Conservation (phyloP, 176 grass and related monocot species). For the Luzula sylvatica region DNA sequence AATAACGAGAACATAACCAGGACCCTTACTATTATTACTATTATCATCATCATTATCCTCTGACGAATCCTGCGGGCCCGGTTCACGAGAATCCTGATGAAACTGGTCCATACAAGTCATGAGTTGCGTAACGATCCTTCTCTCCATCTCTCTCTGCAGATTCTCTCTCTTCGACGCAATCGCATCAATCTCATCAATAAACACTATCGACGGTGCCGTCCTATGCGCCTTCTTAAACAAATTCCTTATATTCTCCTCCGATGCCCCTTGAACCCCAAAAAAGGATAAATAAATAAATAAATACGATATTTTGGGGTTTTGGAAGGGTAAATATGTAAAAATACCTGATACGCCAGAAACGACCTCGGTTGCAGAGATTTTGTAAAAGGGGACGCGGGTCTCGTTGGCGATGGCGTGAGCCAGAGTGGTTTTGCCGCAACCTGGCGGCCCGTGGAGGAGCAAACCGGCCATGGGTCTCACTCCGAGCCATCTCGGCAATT, state of each 20-base stretch:
- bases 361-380: constrained; percentile 75
- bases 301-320: too few species aligned
- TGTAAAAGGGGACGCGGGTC: constrained; percentile 79
- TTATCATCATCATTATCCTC: constrained; percentile 2
- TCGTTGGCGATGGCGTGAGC: constrained; percentile 87
- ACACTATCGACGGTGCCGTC: constrained; percentile 90
- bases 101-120: constrained; percentile 99
- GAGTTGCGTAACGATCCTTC: constrained; percentile 79
- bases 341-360: constrained; percentile 84
- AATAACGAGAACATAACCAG: constrained; percentile 91
- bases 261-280: constrained; percentile 70
- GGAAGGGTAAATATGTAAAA: too few species aligned
- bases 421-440: constrained; percentile 85
- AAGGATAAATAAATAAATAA: too few species aligned
- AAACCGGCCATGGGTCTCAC: constrained; percentile 65
- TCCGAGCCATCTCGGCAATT: constrained; percentile 55
- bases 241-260: constrained; percentile 81
- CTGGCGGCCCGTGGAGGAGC: constrained; percentile 67
- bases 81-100: constrained; percentile 37
- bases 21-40: constrained; percentile 44
- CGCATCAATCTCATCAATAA: constrained; percentile 94
- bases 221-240: constrained; percentile 87
- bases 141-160: constrained; percentile 79
- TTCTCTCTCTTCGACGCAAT: constrained; percentile 98
- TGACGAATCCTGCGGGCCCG: neutral